Base-by-base conservation (phyloP, 768 basidiomycete species). In the Boletus barrowsii region DNA sequence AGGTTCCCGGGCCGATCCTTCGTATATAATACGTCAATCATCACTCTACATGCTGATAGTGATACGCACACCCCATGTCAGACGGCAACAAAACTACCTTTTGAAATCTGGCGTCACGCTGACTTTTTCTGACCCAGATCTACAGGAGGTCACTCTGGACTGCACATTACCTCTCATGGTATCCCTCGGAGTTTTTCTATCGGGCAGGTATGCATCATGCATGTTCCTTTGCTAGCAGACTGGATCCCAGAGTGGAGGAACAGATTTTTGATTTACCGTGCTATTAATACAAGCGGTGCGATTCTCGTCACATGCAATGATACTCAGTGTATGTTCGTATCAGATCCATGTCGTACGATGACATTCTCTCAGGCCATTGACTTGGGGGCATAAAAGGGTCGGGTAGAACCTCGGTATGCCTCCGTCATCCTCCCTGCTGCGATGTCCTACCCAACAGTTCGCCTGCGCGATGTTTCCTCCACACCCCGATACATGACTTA, bases 381-480 rank as follows among this genome's bases (percentile, higher is more conserved):
- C 17, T 17, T 14, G 20, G 30, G 17, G 6, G 30, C 33, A 51
- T 66, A 51, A 61, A 66, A 48, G 18, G 47, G 14, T 20, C 40
- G 17, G 41, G n/a, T 37, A 37, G 30, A 44, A 29, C 18, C 11
- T 42, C 20, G 3, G 3, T 5, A 17, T 45, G 35, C 35, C 36
- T 44, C 30, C 43, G 10, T 37, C 53, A 15, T 41, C 32, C 42
- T 47, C 22, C 32, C 17, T 41, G 7, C 10, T 20, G 10, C 22
- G 49, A 70, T 72, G 69, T 40, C 69, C 15, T 53, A 49, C 39
- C 62, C 59, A 11, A 58, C 68, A 42, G 62, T 79, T 32, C 68
- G 75, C 56, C 71, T 78, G 41, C 66, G 75, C 32, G 80, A 84
- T 51, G 47, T 83, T 37, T 60, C 63, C 36, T 62, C 67, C 42